phyloP scores from a whole-genome alignment of 2,329 filamentous ascomycete species.

The Lecanicillium sp. region DNA sequence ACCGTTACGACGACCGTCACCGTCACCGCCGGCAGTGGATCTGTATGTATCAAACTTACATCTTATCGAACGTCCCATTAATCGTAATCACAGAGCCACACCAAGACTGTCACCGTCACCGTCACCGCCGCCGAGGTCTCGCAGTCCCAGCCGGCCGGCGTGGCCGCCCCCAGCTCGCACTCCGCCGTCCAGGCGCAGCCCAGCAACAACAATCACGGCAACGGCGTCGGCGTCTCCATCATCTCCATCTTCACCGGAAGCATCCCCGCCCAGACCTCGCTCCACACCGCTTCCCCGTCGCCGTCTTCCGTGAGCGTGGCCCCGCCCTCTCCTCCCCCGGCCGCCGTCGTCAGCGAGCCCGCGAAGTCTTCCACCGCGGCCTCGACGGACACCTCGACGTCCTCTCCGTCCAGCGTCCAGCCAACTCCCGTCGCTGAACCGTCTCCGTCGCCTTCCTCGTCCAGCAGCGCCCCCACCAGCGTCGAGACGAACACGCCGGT shows the following conservation, averaged over 20 bases:
- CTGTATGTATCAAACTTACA: not conserved
- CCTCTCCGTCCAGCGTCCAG: not conserved
- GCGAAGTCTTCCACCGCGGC: no score
- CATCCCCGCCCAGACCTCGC: not conserved
- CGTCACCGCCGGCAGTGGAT: not conserved
- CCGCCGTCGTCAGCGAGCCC: no score
- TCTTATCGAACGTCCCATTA: not conserved
- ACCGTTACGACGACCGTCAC: not conserved
- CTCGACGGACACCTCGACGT: no score
- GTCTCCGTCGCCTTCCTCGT: not conserved
- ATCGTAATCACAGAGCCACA: not conserved
- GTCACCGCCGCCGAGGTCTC: slow-evolving; percentile 1
- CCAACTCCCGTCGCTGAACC: not conserved
- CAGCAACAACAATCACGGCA: slow-evolving; percentile 20
- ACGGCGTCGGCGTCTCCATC: slow-evolving; percentile 25
- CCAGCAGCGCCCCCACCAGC: slow-evolving; percentile 14
- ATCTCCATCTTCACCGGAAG: slow-evolving; percentile 5
- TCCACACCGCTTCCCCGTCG: not conserved
- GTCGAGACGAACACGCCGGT: not conserved
- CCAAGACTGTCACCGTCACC: slow-evolving; percentile 7
- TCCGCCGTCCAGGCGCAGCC: no score
- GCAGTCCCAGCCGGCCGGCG: not conserved
- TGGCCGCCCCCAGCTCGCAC: not conserved
- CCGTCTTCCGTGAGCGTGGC: not conserved
- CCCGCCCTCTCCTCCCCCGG: not conserved